Evolutionary conservation across 2,329 filamentous ascomycete genomes (phyloP), one percentile per base, ranked within the genome.

Genomic region (Clonostachys chloroleuca): DNA sequence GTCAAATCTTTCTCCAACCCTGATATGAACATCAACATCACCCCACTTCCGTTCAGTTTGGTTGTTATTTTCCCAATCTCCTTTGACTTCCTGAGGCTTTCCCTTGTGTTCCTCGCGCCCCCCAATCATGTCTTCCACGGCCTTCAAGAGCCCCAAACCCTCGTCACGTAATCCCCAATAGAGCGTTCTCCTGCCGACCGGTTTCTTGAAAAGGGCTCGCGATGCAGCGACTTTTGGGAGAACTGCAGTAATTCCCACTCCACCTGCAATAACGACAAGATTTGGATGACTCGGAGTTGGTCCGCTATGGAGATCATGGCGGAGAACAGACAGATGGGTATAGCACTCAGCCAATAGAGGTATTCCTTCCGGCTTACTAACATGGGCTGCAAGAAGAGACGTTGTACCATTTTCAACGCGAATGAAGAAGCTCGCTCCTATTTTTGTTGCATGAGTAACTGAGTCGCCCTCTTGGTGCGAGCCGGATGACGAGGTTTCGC

Each of bases 171-270:
- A 34, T 12, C 49, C 51, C 51, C 51, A 53, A 45, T 47, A 54
- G 1, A 51, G 45, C 45, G 50, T 52, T 20, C 47, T 46, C 3
- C 34, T 34, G 5, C 51, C 51, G 33, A 40, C 20, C 1, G 47
- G 40, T 30, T 30, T 30, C 14, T 33, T 20, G 18, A 42, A 45
- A 13, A 50, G 40, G 3, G 40, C 48, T 24, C 34, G 45, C 1
- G 49, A 44, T 12, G 20, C 17, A 34, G 40, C 39, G 14, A 36
- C 41, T 33, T 43, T 42, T 30, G 18, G 47, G 12, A 36, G 49
- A 9, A 59, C 59, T 12, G 59, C 61, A 6, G 60, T 58, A 24
- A 62, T 59, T 2, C 60, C 60, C 3, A 59, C 59, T 6, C 60
- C 59, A 24, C 60, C 59, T 6, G 59, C 58, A 18, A 62, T 51